Evolutionary conservation across 805 yeast genomes (phyloP).

Genomic region (Barnettozyma wickerhamii): DNA sequence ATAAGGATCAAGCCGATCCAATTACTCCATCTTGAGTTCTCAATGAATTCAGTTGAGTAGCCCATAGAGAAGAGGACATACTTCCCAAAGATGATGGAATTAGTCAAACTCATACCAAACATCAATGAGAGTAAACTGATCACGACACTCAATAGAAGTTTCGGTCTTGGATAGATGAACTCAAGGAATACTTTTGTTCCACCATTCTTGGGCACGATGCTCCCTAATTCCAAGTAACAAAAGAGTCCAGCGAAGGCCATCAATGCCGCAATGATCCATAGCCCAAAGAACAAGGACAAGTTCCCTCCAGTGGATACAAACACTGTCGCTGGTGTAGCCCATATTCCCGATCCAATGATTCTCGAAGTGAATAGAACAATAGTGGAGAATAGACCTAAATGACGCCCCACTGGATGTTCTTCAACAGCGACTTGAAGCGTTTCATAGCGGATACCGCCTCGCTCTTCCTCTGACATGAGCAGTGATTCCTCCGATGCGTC

Average conservation of each 20-base stretch:
- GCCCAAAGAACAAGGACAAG: slow-evolving; percentile 49
- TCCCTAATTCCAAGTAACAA: slow-evolving; percentile 66
- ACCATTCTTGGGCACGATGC: slow-evolving; percentile 68
- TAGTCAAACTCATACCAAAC: slow-evolving; percentile 53
- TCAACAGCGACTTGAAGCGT: slow-evolving; percentile 15
- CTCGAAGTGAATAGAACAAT: slow-evolving; percentile 60
- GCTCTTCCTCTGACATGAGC: not conserved
- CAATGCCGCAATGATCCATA: slow-evolving; percentile 61
- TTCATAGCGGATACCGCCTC: not conserved
- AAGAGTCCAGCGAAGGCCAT: slow-evolving; percentile 64
- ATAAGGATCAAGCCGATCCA: slow-evolving; percentile 38
- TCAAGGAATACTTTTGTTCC: slow-evolving; percentile 74
- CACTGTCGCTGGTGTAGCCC: slow-evolving; percentile 66
- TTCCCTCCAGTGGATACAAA: slow-evolving; percentile 67
- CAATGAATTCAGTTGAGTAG: slow-evolving; percentile 32
- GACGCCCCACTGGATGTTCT: slow-evolving; percentile 63
- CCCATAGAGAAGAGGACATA: slow-evolving; percentile 45
- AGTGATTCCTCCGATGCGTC: slow-evolving; percentile 15
- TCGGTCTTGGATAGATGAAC: slow-evolving; percentile 58
- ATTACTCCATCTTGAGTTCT: slow-evolving; percentile 31
- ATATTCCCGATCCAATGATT: slow-evolving; percentile 75
- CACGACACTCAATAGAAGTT: slow-evolving; percentile 47
- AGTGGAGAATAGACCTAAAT: slow-evolving; percentile 65
- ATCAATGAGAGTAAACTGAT: slow-evolving; percentile 45
- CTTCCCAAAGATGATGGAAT: slow-evolving; percentile 59